Conservation (phyloP, 2,329 filamentous ascomycete genomes). For the Thielaviopsis punctulata region DNA sequence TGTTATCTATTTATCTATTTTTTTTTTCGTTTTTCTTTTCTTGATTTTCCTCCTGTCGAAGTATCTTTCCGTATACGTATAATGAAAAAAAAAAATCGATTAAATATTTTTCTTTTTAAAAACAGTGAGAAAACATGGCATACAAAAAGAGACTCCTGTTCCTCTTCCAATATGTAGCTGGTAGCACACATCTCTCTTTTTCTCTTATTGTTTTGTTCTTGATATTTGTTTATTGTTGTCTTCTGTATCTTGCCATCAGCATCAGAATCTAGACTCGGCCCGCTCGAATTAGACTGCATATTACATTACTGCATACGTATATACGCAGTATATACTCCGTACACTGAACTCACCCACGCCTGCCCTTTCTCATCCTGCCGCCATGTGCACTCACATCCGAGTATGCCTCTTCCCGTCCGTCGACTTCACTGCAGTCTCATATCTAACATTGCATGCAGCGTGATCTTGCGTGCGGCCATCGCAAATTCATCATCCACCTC, state of each 20-base stretch:
- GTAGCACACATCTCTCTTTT: not conserved
- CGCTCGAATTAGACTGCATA: too few species aligned
- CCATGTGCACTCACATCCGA: not conserved
- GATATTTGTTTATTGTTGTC: not conserved
- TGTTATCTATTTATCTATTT: not conserved
- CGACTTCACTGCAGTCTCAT: not conserved
- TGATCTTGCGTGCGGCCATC: not conserved
- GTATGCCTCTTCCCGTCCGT: not conserved
- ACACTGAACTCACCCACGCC: too few species aligned
- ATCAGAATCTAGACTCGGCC: not conserved
- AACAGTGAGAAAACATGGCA: not conserved
- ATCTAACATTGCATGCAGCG: not conserved
- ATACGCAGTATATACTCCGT: too few species aligned
- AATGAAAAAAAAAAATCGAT: not conserved
- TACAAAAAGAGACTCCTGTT: not conserved
- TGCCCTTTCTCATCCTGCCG: not conserved
- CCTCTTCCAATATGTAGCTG: not conserved
- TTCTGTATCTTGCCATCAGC: not conserved
- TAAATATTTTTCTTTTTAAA: too few species aligned
- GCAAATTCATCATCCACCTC: not conserved
- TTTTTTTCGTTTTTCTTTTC: not conserved
- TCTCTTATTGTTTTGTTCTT: not conserved
- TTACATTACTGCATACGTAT: too few species aligned
- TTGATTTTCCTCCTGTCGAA: not conserved
- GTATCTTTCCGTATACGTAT: too few species aligned